These are phyloP conservation scores for Leishmania gerbilli DNA, from an alignment of 208 protist genomes.

Conservation along the genomic window DNA sequence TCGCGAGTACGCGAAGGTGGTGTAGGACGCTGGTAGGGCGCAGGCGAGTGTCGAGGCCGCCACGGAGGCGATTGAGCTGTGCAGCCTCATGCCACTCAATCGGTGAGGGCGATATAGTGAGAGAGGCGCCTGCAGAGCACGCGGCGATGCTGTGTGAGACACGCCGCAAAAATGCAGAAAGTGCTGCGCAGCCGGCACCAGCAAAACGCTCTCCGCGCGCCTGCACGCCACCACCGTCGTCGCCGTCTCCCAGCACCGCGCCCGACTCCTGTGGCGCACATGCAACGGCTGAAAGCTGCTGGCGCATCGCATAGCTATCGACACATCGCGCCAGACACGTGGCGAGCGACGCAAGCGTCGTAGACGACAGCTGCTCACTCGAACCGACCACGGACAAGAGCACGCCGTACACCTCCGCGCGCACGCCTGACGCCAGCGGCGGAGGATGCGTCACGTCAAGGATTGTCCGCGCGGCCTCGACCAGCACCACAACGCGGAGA, in stretches of 20 bases:
- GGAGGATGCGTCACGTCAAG: slow-evolving; percentile 31
- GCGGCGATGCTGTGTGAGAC: neutral
- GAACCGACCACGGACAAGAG: slow-evolving; percentile 49
- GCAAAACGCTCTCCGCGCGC: neutral
- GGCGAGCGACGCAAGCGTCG: slow-evolving; percentile 41
- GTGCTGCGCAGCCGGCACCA: neutral
- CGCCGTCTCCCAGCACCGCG: neutral
- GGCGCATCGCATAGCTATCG: slow-evolving; percentile 38
- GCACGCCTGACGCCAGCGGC: slow-evolving; percentile 14
- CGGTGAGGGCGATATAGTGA: slow-evolving; percentile 2
- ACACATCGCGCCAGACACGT: slow-evolving; percentile 50
- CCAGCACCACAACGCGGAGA: slow-evolving; percentile 32
- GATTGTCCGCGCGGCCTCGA: slow-evolving; percentile 38
- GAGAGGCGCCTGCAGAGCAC: neutral
- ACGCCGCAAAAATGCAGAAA: neutral
- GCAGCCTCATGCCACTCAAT: slow-evolving; percentile 13
- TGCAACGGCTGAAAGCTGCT: slow-evolving; percentile 17
- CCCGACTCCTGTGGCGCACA: neutral
- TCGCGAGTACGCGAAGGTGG: slow-evolving; percentile 48
- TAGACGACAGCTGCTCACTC: slow-evolving; percentile 53
- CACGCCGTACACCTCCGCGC: slow-evolving; percentile 40
- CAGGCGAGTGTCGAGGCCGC: slow-evolving; percentile 25
- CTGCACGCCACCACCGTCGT: neutral
- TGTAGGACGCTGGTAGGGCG: slow-evolving; percentile 47
- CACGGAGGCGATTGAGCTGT: slow-evolving; percentile 18